Base-by-base conservation (phyloP, 305 asterid species). In the Fraxinus latifolia region DNA sequence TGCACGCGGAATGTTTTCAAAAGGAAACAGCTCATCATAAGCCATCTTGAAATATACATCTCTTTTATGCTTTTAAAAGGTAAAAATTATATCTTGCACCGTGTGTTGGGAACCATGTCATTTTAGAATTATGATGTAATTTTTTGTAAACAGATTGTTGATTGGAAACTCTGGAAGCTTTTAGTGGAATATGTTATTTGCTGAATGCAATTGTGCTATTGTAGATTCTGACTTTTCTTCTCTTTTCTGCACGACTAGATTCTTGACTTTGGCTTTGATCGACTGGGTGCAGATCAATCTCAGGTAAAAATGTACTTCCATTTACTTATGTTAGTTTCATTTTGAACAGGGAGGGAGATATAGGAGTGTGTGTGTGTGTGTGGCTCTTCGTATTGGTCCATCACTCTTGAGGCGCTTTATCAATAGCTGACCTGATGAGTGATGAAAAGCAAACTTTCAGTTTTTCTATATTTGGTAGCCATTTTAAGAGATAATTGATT, bases 211-310 rank as follows among this genome's bases (percentile, higher is more conserved):
- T 55, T 19, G 36, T 86, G 65, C 78, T 84, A 31, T 81, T 77
- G 79, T 81, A 9, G 55, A 37, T 86, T 80, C 74, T 88, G 50
- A 80, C 80, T 62, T 15, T 72, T 81, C 36, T 79, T 31, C 74
- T 85, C 79, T 87, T 81, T 88, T 78, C 73, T 88, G 85, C 79
- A 34, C 79, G 34, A 86, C 82, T 80, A 96, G 99, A 91, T 96
- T 87, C 97, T 96, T 74, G 99, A 96, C 90, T 96, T 96, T 80
- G 99, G 92, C 86, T 93, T 96, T 68, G 98, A 96, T 87, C 96
- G 99, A 71, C 82, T 96, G 90, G 99, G 99, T 71, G 98, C 97
- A 79, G 97, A 92, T 87, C 97, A 93, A 83, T 91, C 99, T 65
- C 91, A 90, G 99, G 99, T 96, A 89, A 72, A 72, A 60, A 37